Evolutionary conservation across 495 filamentous ascomycete genomes (phyloP).

Genomic region (Aspergillus taichungensis): DNA sequence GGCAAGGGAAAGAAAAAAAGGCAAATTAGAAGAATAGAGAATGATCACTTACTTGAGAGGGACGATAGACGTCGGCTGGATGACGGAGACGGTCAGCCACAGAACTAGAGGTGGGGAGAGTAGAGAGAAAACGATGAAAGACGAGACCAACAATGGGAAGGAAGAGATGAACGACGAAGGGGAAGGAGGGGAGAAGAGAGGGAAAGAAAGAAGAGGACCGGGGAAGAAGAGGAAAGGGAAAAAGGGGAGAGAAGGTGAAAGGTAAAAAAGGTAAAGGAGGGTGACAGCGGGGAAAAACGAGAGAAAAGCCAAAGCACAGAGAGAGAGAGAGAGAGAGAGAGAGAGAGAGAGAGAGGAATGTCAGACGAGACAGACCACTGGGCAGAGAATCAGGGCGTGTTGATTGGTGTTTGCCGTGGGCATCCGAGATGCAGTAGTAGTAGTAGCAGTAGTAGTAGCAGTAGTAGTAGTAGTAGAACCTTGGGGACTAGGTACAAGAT

Average conservation of each 20-base stretch:
- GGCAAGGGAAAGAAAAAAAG: conserved; percentile 1
- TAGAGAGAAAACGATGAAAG: conserved; percentile 4
- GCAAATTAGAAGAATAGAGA: conserved; percentile 1
- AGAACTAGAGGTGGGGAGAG: conserved; percentile 4
- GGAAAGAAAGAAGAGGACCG: conserved; percentile 20
- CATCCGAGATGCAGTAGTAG: too few species aligned
- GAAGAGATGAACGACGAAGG: conserved; percentile 16
- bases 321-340: conserved; percentile 13
- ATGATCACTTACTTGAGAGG: conserved; percentile 42
- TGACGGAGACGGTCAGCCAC: conserved; percentile 14
- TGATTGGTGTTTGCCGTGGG: too few species aligned
- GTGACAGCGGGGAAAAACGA: conserved; percentile 1
- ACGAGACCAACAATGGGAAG: background rate
- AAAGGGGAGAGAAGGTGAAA: conserved; percentile 7
- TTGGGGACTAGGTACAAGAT: too few species aligned
- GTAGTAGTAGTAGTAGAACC: too few species aligned
- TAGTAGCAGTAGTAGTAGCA: too few species aligned
- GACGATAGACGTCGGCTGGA: conserved; percentile 48
- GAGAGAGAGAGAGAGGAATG: conserved; percentile 5
- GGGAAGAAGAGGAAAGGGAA: background rate
- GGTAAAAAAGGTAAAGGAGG: conserved; percentile 16
- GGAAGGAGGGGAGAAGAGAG: conserved; percentile 18
- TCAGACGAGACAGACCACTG: too few species aligned
- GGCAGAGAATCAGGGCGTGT: too few species aligned
- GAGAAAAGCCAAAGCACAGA: background rate